A percentile compares a stretch with the other conserved stretches of the same genome.
These are phyloP conservation scores for Chlorella sp. DNA, from an alignment of 139 green algal species.

Conservation along the genomic window DNA sequence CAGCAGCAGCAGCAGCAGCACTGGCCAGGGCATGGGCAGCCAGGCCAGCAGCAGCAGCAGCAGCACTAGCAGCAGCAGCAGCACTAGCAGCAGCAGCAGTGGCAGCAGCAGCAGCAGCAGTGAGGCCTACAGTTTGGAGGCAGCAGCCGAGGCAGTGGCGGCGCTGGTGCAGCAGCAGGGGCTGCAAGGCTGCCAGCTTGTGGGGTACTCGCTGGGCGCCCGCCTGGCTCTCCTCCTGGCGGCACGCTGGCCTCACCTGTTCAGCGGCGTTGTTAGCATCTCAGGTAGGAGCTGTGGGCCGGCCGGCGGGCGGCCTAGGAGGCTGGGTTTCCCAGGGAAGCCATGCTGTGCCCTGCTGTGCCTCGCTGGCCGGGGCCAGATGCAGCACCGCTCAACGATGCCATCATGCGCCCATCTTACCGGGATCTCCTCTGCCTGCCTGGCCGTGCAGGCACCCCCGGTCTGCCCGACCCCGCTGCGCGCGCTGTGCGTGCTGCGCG, in stretches of 20 bases:
- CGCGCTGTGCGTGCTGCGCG: constrained; percentile 49
- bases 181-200: constrained; percentile 50
- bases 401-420: neutral
- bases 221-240: constrained; percentile 71
- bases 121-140: constrained; percentile 47
- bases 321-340: neutral
- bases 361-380: too few species aligned
- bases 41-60: neutral
- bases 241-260: constrained; percentile 32
- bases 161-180: constrained; percentile 37
- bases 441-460: constrained; percentile 8
- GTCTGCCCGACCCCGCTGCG: constrained; percentile 42
- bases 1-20: neutral
- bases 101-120: neutral
- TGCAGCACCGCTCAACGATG: too few species aligned
- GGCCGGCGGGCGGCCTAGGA: neutral
- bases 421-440: neutral
- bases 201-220: constrained; percentile 88
- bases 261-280: constrained; percentile 55
- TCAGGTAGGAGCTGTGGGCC: constrained; percentile 64
- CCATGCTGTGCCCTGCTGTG: neutral
- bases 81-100: neutral
- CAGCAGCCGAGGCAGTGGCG: constrained; percentile 46
- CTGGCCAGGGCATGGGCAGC: constrained; percentile 2
- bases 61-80: neutral